Evolutionary conservation across 495 filamentous ascomycete genomes (phyloP).

Genomic region (Cudoniella acicularis): DNA sequence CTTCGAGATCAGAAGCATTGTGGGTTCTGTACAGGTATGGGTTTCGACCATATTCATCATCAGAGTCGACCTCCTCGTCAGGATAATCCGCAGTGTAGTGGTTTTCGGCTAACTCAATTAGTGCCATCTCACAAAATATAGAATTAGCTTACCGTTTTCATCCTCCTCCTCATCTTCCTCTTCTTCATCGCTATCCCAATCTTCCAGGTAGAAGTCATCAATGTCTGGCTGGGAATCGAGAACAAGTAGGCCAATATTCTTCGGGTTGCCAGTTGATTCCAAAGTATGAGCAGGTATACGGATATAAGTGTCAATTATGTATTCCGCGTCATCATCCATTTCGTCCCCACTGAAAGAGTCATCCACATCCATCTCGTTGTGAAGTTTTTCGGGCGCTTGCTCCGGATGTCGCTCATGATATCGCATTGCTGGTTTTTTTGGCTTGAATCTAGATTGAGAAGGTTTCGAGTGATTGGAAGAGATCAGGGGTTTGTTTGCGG

Average conservation of each 20-base stretch:
- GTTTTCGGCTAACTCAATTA: slow-evolving; percentile 42
- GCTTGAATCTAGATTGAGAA: slow-evolving; percentile 31
- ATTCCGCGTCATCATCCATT: slow-evolving; percentile 44
- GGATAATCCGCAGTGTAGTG: slow-evolving; percentile 53
- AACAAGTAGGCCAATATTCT: slow-evolving; percentile 45
- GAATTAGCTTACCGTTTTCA: slow-evolving; percentile 43
- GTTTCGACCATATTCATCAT: slow-evolving; percentile 46
- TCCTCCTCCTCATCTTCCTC: slow-evolving; percentile 48
- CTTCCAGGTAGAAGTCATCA: slow-evolving; percentile 46
- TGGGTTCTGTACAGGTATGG: slow-evolving; percentile 41
- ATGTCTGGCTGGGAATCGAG: slow-evolving; percentile 49
- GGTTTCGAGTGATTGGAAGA: slow-evolving; percentile 20
- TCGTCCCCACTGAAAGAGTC: slow-evolving; percentile 26
- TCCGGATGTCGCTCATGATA: slow-evolving; percentile 48
- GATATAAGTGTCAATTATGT: slow-evolving; percentile 50
- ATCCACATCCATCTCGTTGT: slow-evolving; percentile 20
- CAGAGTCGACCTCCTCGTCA: slow-evolving; percentile 51
- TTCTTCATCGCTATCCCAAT: slow-evolving; percentile 42
- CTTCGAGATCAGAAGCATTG: slow-evolving; percentile 44
- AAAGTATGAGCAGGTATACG: slow-evolving; percentile 45
- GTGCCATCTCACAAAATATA: neutral
- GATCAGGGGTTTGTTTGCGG: slow-evolving; percentile 5
- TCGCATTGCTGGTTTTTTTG: slow-evolving; percentile 41
- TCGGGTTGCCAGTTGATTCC: slow-evolving; percentile 32
- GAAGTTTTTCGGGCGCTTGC: slow-evolving; percentile 14